phyloP scores from a whole-genome alignment of 2,329 filamentous ascomycete species.

The Aurifilum marmelostoma region DNA sequence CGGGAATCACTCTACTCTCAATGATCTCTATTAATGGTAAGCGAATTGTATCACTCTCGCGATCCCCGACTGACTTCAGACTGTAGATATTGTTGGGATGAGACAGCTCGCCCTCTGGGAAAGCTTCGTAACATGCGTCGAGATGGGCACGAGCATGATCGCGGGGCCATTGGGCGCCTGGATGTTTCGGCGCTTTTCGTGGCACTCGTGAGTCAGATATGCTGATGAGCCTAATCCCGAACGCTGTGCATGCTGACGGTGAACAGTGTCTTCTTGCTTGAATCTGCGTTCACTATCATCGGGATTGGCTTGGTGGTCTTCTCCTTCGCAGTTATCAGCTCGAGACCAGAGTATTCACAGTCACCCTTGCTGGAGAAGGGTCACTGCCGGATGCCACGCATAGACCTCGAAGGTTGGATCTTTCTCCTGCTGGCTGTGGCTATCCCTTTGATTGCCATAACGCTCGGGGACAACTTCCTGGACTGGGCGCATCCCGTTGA shows the following conservation, averaged over 20 bases:
- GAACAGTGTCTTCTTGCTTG: neutral
- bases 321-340: neutral
- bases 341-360: neutral
- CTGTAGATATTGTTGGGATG: neutral
- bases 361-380: neutral
- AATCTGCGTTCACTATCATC: neutral
- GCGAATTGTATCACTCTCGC: neutral
- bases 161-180: neutral
- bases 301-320: neutral
- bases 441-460: neutral
- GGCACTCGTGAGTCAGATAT: neutral
- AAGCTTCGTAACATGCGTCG: neutral
- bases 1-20: neutral
- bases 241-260: neutral
- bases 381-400: neutral
- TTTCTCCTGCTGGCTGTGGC: neutral
- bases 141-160: neutral
- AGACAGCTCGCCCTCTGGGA: neutral
- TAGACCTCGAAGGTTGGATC: neutral
- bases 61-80: neutral
- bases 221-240: neutral
- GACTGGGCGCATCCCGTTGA: neutral
- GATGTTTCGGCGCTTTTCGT: constrained; percentile 1
- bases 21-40: neutral
- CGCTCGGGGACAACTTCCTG: neutral